Percentiles rank a stretch among this genome's conserved stretches.
Conservation (phyloP, 345 rosid species). For the Eucalyptus regnans region DNA sequence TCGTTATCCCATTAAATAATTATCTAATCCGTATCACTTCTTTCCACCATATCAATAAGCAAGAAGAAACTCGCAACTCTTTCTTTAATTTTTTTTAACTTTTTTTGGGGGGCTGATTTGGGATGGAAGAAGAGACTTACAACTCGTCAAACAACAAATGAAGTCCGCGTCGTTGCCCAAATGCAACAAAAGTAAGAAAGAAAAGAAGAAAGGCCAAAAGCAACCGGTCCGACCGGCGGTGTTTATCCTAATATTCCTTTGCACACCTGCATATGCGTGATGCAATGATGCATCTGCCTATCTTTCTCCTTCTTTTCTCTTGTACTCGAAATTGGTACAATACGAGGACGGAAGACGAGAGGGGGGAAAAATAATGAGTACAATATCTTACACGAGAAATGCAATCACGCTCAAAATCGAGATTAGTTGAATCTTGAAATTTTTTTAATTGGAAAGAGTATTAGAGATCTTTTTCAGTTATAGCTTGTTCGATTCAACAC, state of each 20-base stretch:
- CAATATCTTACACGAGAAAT: not conserved
- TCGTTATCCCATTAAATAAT: no score
- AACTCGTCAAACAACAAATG: not conserved
- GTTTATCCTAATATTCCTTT: not conserved
- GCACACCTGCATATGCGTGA: not conserved
- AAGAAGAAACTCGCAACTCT: no score
- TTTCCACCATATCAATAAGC: no score
- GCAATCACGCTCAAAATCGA: not conserved
- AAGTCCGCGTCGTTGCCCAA: not conserved
- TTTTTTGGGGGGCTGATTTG: no score
- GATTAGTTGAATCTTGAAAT: not conserved
- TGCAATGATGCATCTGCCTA: not conserved
- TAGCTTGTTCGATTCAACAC: not conserved
- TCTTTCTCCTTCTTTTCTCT: not conserved
- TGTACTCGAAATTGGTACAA: not conserved
- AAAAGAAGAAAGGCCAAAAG: not conserved
- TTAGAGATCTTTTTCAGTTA: no score
- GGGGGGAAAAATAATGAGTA: no score
- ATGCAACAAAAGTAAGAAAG: not conserved
- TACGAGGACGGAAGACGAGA: not conserved
- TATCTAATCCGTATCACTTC: no score
- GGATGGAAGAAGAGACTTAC: no score
- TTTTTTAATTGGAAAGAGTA: no score
- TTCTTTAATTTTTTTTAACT: no score
- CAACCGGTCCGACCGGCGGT: not conserved